Base-by-base conservation (phyloP, 139 green algal genomes). In the Chlorella ohadii region DNA sequence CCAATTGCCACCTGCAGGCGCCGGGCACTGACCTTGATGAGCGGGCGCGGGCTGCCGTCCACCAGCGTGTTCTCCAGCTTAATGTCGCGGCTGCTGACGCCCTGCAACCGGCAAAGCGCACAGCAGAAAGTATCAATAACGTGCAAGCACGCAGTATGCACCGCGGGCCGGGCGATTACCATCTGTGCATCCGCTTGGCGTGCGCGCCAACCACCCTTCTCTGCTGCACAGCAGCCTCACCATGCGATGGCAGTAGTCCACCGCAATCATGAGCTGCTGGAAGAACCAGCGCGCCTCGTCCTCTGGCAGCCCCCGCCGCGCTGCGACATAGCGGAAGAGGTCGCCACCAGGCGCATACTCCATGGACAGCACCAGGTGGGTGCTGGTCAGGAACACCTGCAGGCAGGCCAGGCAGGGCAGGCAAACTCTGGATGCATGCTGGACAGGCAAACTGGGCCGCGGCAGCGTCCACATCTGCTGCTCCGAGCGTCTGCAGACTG, bases 31-130 rank as follows among this genome's bases (percentile, higher is more conserved):
- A 98, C 97, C 86, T 94, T 94, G 70, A 94, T 82, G 22, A 92
- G 83, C 9, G 90, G 89, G 13, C 84, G 64, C 0, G 64, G 39
- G 56, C 47, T 66, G 72, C 90, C 88, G 72, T 98, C 93, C 83
- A 99, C 89, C 79, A 99, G 92, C 34, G 97, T 98, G 87, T 99
- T 99, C 87, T 99, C 97, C 33, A 99, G 93, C 90, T 98, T 98
- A 83, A 98, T 97, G 89, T 98, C 95, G 25, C 95, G 86, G 85
- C 94, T 97, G 47, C 91, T 93, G 89, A 91, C 89, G 1, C 95
- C 94, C 80, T 92, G 84, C 64, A 59, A 9, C 51, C 51, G 51
- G 51, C 44, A 51, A 51, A 51, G 44, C 9, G 44, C 44, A 51
- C 44, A 51, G 44, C n/a, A n/a, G n/a, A n/a, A n/a, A n/a, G n/a